Conservation (phyloP, 495 filamentous ascomycete species). For the Neurospora sp. region DNA sequence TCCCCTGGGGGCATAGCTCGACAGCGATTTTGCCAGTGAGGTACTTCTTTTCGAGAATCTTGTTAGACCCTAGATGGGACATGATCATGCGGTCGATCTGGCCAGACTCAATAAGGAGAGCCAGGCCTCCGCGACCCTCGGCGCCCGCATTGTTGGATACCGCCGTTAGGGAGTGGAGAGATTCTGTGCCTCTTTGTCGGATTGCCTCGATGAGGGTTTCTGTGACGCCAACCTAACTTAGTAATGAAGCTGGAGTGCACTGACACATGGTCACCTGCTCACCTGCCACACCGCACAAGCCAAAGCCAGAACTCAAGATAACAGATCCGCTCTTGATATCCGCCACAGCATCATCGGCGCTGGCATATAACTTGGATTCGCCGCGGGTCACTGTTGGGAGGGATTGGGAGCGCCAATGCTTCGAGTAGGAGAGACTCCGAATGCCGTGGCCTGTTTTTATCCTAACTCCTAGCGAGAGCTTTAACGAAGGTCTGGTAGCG, state of each 20-base stretch:
- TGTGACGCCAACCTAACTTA: not conserved
- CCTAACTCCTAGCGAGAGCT: not conserved
- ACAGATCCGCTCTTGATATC: slow-evolving; percentile 49
- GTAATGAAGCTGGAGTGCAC: not conserved
- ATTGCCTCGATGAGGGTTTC: slow-evolving; percentile 43
- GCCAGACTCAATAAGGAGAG: slow-evolving; percentile 40
- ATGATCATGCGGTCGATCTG: slow-evolving; percentile 52
- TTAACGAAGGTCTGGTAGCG: not conserved
- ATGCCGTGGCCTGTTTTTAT: not conserved
- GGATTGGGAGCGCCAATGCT: slow-evolving; percentile 8
- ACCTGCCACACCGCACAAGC: slow-evolving; percentile 51
- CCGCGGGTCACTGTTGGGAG: slow-evolving; percentile 24
- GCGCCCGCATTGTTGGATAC: slow-evolving; percentile 59
- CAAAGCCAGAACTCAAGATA: slow-evolving; percentile 51
- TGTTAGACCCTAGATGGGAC: slow-evolving; percentile 53
- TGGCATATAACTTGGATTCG: slow-evolving; percentile 43
- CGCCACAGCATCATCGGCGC: slow-evolving; percentile 50
- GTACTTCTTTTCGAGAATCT: slow-evolving; percentile 53
- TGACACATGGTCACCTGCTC: slow-evolving; percentile 11
- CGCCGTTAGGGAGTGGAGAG: slow-evolving; percentile 45
- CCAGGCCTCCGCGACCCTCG: slow-evolving; percentile 44
- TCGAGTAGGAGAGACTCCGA: slow-evolving; percentile 12
- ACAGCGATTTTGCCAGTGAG: slow-evolving; percentile 51
- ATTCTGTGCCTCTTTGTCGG: slow-evolving; percentile 31
- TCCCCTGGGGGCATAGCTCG: slow-evolving; percentile 57